Conservation (phyloP, 306 rosid species). For the Pyrus bretschneideri region DNA sequence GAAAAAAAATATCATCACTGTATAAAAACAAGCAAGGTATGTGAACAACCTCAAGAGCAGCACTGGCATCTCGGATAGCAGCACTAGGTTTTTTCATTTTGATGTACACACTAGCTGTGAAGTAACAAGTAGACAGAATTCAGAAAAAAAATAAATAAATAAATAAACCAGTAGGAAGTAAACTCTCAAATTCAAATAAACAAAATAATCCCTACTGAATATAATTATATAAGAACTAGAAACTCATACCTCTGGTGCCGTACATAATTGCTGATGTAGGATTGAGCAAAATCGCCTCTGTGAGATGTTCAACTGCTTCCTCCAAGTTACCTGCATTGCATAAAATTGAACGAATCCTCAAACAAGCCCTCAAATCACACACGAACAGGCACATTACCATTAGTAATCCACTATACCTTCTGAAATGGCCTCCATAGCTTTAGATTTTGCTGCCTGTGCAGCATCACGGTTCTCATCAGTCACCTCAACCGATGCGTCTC, state of each 20-base stretch:
- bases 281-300: constrained; percentile 72
- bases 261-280: constrained; percentile 90
- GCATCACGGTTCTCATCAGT: constrained; percentile 76
- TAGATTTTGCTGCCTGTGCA: constrained; percentile 57
- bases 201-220: too few species aligned
- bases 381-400: not conserved
- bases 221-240: not conserved
- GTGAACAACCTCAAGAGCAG: constrained; percentile 70
- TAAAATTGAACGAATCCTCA: not conserved
- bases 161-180: not conserved
- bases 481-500: constrained; percentile 62
- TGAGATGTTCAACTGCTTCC: constrained; percentile 64
- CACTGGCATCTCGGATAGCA: constrained; percentile 79
- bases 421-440: constrained; percentile 70
- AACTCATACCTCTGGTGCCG: constrained; percentile 62
- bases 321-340: constrained; percentile 56
- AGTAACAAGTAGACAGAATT: constrained; percentile 1
- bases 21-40: not conserved
- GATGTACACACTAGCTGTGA: constrained; percentile 70
- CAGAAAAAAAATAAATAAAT: not conserved
- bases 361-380: not conserved
- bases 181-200: not conserved
- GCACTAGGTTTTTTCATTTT: constrained; percentile 93
- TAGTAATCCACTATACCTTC: constrained; percentile 40
- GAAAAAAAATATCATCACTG: not conserved